phyloP scores from a whole-genome alignment of 2,329 filamentous ascomycete species.

The Botrytis tulipae region DNA sequence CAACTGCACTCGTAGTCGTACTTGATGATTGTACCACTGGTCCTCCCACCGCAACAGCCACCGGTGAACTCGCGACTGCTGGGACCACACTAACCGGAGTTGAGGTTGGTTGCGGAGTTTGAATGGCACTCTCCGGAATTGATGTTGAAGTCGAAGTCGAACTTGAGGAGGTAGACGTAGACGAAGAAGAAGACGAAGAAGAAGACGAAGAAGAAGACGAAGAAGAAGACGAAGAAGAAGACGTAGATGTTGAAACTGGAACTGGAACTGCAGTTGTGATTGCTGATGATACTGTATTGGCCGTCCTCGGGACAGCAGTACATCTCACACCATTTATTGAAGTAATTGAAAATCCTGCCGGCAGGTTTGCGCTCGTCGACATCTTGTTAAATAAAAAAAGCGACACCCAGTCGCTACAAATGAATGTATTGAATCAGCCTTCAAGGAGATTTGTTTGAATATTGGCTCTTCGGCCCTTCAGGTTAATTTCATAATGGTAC shows the following conservation, averaged over 20 bases:
- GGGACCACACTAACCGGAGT: constrained; percentile 48
- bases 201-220: not conserved
- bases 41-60: constrained; percentile 16
- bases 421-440: constrained; percentile 32
- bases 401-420: constrained; percentile 33
- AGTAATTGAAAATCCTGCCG: constrained; percentile 50
- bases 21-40: constrained; percentile 15
- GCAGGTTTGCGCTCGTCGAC: constrained; percentile 43
- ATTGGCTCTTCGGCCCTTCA: constrained; percentile 34
- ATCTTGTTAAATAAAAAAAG: constrained; percentile 40
- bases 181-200: constrained; percentile 7
- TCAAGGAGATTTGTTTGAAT: constrained; percentile 29
- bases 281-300: constrained; percentile 23
- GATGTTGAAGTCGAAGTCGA: not conserved
- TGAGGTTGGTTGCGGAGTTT: constrained; percentile 21
- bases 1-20: not conserved
- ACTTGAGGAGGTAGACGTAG: constrained; percentile 18
- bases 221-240: not conserved
- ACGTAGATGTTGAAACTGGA: constrained; percentile 10
- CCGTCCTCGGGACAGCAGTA: constrained; percentile 50
- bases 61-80: constrained; percentile 33
- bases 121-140: constrained; percentile 18
- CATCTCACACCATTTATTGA: constrained; percentile 51
- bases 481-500: constrained; percentile 24
- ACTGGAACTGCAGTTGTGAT: constrained; percentile 22